These are phyloP conservation scores for Coix lacrymajobi DNA, from an alignment of 176 grass and related monocot genomes.

Conservation along the genomic window DNA sequence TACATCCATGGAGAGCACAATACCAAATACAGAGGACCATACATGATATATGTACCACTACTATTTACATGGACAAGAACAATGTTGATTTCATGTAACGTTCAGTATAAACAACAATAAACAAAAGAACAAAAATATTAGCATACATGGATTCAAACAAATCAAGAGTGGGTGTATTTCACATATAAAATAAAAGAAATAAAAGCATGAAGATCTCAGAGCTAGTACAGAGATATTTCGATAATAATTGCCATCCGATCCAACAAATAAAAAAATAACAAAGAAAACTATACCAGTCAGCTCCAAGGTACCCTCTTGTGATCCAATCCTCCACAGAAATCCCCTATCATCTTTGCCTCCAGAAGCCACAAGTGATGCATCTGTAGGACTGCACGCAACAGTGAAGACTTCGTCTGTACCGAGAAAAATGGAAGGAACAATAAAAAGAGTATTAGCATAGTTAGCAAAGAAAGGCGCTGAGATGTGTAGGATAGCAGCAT, in stretches of 20 bases:
- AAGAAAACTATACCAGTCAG: constrained; percentile 34
- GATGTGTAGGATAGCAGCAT: neutral
- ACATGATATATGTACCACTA: neutral
- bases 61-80: neutral
- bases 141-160: neutral
- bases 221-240: neutral
- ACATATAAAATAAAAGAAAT: neutral
- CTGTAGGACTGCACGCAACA: constrained; percentile 69
- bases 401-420: constrained; percentile 70
- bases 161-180: neutral
- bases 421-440: constrained; percentile 1
- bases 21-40: neutral
- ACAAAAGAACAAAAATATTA: neutral
- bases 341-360: constrained; percentile 90
- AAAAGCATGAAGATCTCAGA: neutral
- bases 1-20: neutral
- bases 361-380: constrained; percentile 72
- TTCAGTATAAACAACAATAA: neutral
- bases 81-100: neutral
- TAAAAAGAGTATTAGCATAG: neutral
- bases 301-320: constrained; percentile 48
- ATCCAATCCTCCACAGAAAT: constrained; percentile 89
- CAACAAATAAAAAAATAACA: neutral
- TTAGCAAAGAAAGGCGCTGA: neutral
- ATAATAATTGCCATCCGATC: neutral